phyloP scores from a whole-genome alignment of 495 filamentous ascomycete genomes.

The Evansstolkia leycettana region DNA sequence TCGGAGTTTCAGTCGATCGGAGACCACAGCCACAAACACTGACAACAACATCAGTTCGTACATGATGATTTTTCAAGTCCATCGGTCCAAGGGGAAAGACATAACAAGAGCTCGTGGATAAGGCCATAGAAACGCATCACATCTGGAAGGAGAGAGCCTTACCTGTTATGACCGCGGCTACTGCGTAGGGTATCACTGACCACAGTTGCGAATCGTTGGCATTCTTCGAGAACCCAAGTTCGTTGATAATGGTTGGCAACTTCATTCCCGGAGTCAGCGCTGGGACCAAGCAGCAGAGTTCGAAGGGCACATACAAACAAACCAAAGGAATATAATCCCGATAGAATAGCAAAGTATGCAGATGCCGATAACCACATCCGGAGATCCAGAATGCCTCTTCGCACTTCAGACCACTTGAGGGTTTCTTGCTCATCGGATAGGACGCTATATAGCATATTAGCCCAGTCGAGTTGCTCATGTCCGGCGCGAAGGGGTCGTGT shows the following conservation, averaged over 20 bases:
- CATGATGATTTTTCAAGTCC: no score
- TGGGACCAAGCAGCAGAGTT: neutral
- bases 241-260: slow-evolving; percentile 68
- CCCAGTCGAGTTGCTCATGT: no score
- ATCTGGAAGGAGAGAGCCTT: slow-evolving; percentile 23
- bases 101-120: no score
- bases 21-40: slow-evolving; percentile 33
- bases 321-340: slow-evolving; percentile 32
- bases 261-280: slow-evolving; percentile 4
- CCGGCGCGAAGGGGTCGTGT: no score
- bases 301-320: slow-evolving; percentile 21
- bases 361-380: slow-evolving; percentile 31
- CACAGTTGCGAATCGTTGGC: slow-evolving; percentile 66
- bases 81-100: no score
- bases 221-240: slow-evolving; percentile 49
- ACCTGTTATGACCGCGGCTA: slow-evolving; percentile 63
- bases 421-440: slow-evolving; percentile 19
- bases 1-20: slow-evolving; percentile 30
- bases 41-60: no score
- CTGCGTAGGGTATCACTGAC: slow-evolving; percentile 78
- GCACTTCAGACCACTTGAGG: slow-evolving; percentile 31
- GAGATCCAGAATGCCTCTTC: slow-evolving; percentile 20
- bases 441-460: neutral
- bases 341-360: slow-evolving; percentile 32
- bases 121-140: no score